Base-by-base conservation (phyloP, 345 rosid species). In the Eucalyptus tenuipes region DNA sequence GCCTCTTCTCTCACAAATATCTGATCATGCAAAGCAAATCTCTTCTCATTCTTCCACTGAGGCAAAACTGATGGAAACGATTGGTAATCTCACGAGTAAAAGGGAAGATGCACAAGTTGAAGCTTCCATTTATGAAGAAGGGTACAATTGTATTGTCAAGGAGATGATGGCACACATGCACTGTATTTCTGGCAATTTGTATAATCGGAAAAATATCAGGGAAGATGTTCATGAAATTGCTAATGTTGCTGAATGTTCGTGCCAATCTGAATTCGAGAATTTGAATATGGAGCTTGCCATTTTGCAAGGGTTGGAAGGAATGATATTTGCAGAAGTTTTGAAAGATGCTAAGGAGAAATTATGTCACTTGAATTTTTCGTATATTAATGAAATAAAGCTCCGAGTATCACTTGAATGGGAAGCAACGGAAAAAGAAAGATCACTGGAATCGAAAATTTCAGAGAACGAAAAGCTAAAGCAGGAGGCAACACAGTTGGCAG, bases 271-370 rank as follows among this genome's bases (percentile, higher is more conserved):
- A 49, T 88, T 91, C 92, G 94, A 91, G 87, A 97, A 94, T 87
- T 90, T 91, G 49, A 89, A 61, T 61, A 61, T 93, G 50, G 95
- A 93, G 88, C 89, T 93, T 22, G 87, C 89, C 86, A 86, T 94
- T 27, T 86, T 59, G 90, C 93, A 93, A 91, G 95, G 88, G 61
- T 87, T 96, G 48, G 88, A 87, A 75, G 93, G 88, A 81, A 89
- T 92, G 37, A 81, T 94, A 87, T 92, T 90, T 61, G 90, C 87
- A 91, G 97, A 93, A 91, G 89, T 95, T 85, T 89, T 96, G 85
- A 93, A 90, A 92, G 98, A 95, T 91, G 98, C 97, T 42, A 90
- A 89, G 91, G 92, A 91, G 92, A 92, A 93, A 92, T 88, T 94
- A 71, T 79, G 45, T 47, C 89, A 87, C 53, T 91, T 94, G 92